Conservation (phyloP, 495 filamentous ascomycete genomes). For the Neurospora sp. region DNA sequence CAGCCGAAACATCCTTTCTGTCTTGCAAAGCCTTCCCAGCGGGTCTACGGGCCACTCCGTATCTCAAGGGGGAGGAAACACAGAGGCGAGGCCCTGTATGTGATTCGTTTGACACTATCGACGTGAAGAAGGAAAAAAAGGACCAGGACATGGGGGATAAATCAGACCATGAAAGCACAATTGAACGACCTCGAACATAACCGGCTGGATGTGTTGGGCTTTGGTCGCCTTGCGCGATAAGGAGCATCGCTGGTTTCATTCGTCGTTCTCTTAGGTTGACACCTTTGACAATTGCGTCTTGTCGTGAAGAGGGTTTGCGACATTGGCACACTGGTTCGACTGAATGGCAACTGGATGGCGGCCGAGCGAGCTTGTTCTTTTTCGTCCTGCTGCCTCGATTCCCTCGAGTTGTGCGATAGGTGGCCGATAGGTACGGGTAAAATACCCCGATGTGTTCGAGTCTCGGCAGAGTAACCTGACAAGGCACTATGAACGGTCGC, state of each 20-base stretch:
- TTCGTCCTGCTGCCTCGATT: not conserved
- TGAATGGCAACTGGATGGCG: not conserved
- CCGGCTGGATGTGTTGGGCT: not conserved
- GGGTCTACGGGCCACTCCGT: not conserved
- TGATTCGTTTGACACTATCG: constrained; percentile 2
- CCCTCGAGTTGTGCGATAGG: not conserved
- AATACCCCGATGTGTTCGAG: not conserved
- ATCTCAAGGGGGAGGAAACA: constrained; percentile 5
- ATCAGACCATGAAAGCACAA: not conserved
- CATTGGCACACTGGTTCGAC: not conserved
- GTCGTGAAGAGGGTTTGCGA: not conserved
- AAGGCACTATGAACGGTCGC: not conserved
- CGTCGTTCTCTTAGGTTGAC: not conserved
- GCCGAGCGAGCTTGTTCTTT: not conserved
- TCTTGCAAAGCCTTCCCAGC: not conserved
- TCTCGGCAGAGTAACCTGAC: not conserved
- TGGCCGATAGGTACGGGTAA: not conserved
- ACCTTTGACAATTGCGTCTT: not conserved
- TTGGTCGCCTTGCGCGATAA: not conserved
- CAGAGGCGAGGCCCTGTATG: not conserved
- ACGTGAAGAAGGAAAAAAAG: not conserved
- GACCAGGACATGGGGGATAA: not conserved
- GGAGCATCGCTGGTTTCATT: not conserved
- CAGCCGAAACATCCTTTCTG: constrained; percentile 4
- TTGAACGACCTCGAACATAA: not conserved